Evolutionary conservation across 2,329 filamentous ascomycete species (phyloP).

Genomic region (Diaporthe citrichinensis): DNA sequence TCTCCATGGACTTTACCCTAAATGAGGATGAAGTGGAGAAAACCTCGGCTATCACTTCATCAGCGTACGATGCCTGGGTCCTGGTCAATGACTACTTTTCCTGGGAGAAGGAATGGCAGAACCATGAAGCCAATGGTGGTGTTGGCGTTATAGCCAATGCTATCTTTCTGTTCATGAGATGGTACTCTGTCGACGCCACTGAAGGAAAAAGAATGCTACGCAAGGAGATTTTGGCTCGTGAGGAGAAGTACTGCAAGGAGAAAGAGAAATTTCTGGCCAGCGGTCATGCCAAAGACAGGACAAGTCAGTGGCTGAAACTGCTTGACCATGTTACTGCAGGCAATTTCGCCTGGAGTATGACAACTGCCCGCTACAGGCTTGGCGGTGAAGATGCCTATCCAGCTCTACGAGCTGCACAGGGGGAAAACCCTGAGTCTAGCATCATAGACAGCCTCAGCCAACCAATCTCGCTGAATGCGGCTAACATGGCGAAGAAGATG

Average conservation of each 20-base stretch:
- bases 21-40: slow-evolving; percentile 3
- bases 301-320: slow-evolving; percentile 1
- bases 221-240: slow-evolving; percentile 17
- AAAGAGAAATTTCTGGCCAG: neutral
- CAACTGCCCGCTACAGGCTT: neutral
- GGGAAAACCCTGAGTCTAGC: neutral
- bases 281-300: slow-evolving; percentile 4
- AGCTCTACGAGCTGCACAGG: neutral
- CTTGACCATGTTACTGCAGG: slow-evolving; percentile 11
- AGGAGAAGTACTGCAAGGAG: slow-evolving; percentile 10
- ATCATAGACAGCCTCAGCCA: neutral
- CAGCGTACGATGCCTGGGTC: slow-evolving; percentile 4
- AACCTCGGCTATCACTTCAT: neutral
- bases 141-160: slow-evolving; percentile 8
- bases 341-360: slow-evolving; percentile 16
- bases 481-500: slow-evolving; percentile 3
- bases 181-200: slow-evolving; percentile 1
- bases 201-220: neutral
- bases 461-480: slow-evolving; percentile 8
- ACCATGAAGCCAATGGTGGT: slow-evolving; percentile 1
- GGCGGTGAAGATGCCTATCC: slow-evolving; percentile 10
- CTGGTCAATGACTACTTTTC: slow-evolving; percentile 24
- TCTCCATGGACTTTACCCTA: slow-evolving; percentile 11
- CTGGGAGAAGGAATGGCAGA: slow-evolving; percentile 8
- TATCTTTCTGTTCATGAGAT: slow-evolving; percentile 20